Evolutionary conservation across 2,329 filamentous ascomycete genomes (phyloP).

Genomic region (Sphaerulina musiva): DNA sequence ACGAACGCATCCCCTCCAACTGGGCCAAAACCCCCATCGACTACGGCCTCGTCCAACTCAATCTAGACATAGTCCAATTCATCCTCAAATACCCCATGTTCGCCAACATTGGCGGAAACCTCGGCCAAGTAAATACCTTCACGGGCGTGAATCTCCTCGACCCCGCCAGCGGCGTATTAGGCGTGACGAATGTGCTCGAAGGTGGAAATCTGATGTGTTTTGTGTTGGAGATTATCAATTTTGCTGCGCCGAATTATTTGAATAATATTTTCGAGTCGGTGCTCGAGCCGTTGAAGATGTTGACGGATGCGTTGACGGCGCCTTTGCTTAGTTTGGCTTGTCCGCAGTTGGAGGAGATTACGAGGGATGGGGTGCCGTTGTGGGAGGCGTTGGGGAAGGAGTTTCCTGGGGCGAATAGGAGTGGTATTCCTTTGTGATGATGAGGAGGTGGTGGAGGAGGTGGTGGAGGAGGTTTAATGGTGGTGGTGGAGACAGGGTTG

Average conservation of each 20-base stretch:
- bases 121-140: constrained; percentile 24
- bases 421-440: constrained; percentile 12
- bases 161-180: constrained; percentile 40
- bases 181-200: constrained; percentile 24
- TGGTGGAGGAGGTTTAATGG: too few relatives aligned
- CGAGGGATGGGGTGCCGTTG: constrained; percentile 16
- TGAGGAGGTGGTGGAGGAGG: neutral
- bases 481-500: too few relatives aligned
- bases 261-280: constrained; percentile 25
- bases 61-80: constrained; percentile 19
- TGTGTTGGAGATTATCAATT: constrained; percentile 29
- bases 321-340: constrained; percentile 19
- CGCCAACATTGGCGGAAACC: constrained; percentile 23
- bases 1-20: constrained; percentile 21
- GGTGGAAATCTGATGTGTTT: constrained; percentile 19
- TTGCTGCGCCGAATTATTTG: constrained; percentile 33
- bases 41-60: constrained; percentile 21
- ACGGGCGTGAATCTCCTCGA: constrained; percentile 26
- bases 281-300: constrained; percentile 13
- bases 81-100: constrained; percentile 18
- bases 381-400: constrained; percentile 16
- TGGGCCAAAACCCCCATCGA: constrained; percentile 19
- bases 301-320: constrained; percentile 11
- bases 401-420: constrained; percentile 21
- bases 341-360: constrained; percentile 19